Base-by-base conservation (phyloP, 805 yeast genomes). In the Candida endomychidarum region DNA sequence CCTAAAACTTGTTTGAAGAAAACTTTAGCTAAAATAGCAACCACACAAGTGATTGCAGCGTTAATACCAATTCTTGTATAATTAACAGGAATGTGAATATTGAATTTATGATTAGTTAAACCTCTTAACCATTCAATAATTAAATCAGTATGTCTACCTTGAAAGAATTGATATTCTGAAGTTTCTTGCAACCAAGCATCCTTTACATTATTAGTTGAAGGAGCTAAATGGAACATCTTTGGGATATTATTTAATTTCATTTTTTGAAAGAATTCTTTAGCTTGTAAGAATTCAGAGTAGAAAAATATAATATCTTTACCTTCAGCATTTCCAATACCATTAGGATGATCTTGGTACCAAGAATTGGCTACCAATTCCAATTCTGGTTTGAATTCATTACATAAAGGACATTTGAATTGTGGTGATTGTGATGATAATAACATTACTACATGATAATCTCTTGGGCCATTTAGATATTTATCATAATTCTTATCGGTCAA, bases 221-320 rank as follows among this genome's bases (percentile, higher is more conserved):
- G 85, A 1, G 69, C 60, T 58, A 78, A 83, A 42, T 82, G 56
- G 59, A 68, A 81, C 32, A 89, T 54, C 54, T 85, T 81, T 21
- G 99, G 99, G 19, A 91, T 96, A 41, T 80, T 80, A 49, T 77
- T 76, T 51, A 91, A 62, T 23, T 74, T 58, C 50, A 83, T 66
- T 11, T 67, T 58, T 50, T 70, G 71, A 61, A 80, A 85, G 9
- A 76, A 61, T 32, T 64, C 63, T 51, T 72, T 74, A 11, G 80
- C 72, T 34, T 78, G 78, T 33, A 70, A 63, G 54, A 86, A 81
- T 54, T 91, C 96, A 11, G 95, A 81, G 30, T 72, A 64, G 12
- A 86, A 86, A 60, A 91, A 86, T 66, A 76, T 81, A 26, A 90
- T 63, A 21, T 66, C 50, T 34, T 45, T 47, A 11, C 57, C 53